Base-by-base conservation (phyloP, 768 basidiomycete species). In the Boletus pseudopeckii region DNA sequence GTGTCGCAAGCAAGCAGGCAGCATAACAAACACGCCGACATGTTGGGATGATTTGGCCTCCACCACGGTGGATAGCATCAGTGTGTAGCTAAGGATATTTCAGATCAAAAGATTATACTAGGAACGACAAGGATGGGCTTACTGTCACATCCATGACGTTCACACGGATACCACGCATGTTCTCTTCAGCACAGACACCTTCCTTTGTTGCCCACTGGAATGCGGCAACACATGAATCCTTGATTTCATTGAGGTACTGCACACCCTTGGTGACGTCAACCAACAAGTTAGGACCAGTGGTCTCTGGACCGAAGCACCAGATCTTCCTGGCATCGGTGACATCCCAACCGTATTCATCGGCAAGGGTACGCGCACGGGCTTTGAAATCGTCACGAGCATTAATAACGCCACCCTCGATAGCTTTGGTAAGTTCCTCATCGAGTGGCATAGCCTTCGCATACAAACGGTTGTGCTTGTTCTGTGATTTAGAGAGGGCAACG, bases 121-220 rank as follows among this genome's bases (percentile, higher is more conserved):
- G 7, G 9, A 11, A 39, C 11, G 45, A 15, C 43, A 32, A 17
- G 34, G 37, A 59, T 64, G 32, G 42, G 74, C 85, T 59, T 74
- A 90, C 92, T 58, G 92, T 94, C 55, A 97, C 95, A 83, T 97
- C 94, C 59, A 96, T 78, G 55, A 98, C 80, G 78, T 99, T 98
- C 78, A 93, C 78, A 58, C 97, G 92, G 66, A 96, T 82, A 77
- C 95, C 95, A 78, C 97, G 93, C 95, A 99, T 96, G 74, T 89
- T 92, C 82, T 99, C 97, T 70, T 98, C 97, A 50, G 86, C 86
- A 66, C 88, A 85, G 63, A 91, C 95, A 81, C 93, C 93, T 75
- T 98, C 96, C 81, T 97, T 98, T 53, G 92, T 91, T 42, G 97
- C 97, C 97, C 95, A 98, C 76, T 98, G 97, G 87, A 98, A 92